Percentiles rank a stretch among this genome's conserved stretches.
phyloP scores from a whole-genome alignment of 192 early-diverging fungal species.

The Spizellomyces punctatus region DNA sequence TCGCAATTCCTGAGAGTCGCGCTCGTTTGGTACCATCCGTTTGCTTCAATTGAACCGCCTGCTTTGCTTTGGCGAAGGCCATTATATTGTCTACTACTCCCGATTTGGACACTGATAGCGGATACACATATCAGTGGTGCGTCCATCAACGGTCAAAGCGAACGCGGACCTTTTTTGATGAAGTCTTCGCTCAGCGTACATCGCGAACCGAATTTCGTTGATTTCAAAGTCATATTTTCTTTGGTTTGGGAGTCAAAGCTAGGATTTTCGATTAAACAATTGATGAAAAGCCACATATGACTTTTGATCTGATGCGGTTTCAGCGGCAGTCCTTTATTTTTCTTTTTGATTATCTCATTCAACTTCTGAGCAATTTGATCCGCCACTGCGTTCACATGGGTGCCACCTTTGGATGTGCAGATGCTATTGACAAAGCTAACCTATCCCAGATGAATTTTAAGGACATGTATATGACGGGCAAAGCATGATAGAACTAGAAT shows the following conservation, averaged over 20 bases:
- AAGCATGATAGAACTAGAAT: not conserved
- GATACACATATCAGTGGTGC: conserved; percentile 8
- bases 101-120: conserved; percentile 65
- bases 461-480: not conserved
- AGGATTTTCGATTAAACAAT: conserved; percentile 91
- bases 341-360: conserved; percentile 69
- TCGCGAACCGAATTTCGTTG: conserved; percentile 77
- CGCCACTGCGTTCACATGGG: conserved; percentile 77
- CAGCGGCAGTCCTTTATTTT: conserved; percentile 63
- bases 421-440: conserved; percentile 97
- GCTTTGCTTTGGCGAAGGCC: conserved; percentile 53
- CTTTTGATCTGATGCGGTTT: conserved; percentile 85
- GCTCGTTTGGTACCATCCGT: conserved; percentile 69
- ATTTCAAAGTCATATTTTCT: conserved; percentile 86
- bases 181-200: conserved; percentile 77
- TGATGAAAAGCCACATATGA: conserved; percentile 93
- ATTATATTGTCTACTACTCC: conserved; percentile 85
- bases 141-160: not conserved
- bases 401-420: conserved; percentile 91
- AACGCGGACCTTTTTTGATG: conserved; percentile 67
- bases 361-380: conserved; percentile 79
- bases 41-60: conserved; percentile 60
- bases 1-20: conserved; percentile 64
- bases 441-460: conserved; percentile 3
- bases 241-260: conserved; percentile 99